Evolutionary conservation across 2,329 filamentous ascomycete species (phyloP).

Genomic region (Apiospora aurea): DNA sequence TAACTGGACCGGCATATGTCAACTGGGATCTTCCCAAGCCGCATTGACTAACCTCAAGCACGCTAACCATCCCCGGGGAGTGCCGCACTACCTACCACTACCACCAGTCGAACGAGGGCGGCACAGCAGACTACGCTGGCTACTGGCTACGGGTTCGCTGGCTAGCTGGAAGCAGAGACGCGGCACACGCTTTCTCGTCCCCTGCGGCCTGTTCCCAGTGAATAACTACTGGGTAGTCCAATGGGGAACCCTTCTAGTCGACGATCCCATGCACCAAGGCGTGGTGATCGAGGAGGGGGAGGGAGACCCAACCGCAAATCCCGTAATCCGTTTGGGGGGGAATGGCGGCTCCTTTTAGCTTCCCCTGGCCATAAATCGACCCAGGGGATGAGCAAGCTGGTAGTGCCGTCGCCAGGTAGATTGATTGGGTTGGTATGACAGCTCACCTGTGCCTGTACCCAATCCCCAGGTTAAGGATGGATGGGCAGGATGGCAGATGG

Average conservation of each 20-base stretch:
- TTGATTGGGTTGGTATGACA: background rate
- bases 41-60: background rate
- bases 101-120: background rate
- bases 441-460: background rate
- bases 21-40: background rate
- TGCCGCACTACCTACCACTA: background rate
- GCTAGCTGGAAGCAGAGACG: background rate
- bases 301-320: background rate
- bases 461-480: background rate
- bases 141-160: background rate
- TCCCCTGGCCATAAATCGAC: background rate
- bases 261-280: background rate
- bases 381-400: background rate
- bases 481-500: background rate
- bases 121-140: background rate
- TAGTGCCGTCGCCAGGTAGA: background rate
- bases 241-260: background rate
- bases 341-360: background rate
- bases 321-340: background rate
- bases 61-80: background rate
- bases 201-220: background rate
- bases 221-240: background rate
- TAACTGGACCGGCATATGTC: background rate
- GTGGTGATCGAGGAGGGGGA: background rate
- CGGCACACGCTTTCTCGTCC: background rate